A percentile compares a stretch with the other conserved stretches of the same genome.
phyloP scores from a whole-genome alignment of 306 rosid species.

The Pyrus betulifolia region DNA sequence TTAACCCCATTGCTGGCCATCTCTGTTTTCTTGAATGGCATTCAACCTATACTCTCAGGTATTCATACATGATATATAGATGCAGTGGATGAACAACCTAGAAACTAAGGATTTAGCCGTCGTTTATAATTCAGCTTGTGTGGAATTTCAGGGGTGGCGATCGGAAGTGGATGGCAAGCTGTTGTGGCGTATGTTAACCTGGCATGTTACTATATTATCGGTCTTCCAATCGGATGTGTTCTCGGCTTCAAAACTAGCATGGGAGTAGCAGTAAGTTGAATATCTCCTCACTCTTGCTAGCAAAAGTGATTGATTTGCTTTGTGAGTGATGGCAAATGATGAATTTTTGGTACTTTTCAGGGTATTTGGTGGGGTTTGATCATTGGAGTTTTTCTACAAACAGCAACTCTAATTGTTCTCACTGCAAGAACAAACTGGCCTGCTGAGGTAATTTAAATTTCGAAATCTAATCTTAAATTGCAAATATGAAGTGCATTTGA shows the following conservation, averaged over 20 bases:
- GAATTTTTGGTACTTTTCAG: constrained; percentile 15
- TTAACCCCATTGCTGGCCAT: constrained; percentile 64
- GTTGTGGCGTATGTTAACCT: constrained; percentile 65
- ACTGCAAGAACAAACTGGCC: constrained; percentile 64
- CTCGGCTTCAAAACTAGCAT: constrained; percentile 49
- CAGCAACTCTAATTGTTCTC: constrained; percentile 43
- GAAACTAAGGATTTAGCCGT: too few relatives aligned
- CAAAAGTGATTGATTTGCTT: neutral
- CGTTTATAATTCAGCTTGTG: neutral
- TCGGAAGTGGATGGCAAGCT: constrained; percentile 84
- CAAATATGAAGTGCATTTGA: neutral
- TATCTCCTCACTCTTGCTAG: neutral
- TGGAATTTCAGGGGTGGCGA: constrained; percentile 50
- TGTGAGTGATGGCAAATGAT: neutral
- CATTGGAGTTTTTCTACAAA: constrained; percentile 53
- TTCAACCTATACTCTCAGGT: constrained; percentile 55
- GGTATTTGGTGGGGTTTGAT: constrained; percentile 78
- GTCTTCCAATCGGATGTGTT: constrained; percentile 60
- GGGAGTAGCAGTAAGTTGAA: constrained; percentile 48
- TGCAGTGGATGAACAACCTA: neutral
- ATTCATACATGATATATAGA: neutral
- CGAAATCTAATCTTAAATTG: neutral
- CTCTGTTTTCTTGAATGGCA: constrained; percentile 63
- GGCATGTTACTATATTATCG: constrained; percentile 45
- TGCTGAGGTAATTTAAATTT: constrained; percentile 36